A percentile compares a stretch with the other conserved stretches of the same genome.
Conservation (phyloP, 805 yeast genomes). For the Wickerhamiella spandovensis region DNA sequence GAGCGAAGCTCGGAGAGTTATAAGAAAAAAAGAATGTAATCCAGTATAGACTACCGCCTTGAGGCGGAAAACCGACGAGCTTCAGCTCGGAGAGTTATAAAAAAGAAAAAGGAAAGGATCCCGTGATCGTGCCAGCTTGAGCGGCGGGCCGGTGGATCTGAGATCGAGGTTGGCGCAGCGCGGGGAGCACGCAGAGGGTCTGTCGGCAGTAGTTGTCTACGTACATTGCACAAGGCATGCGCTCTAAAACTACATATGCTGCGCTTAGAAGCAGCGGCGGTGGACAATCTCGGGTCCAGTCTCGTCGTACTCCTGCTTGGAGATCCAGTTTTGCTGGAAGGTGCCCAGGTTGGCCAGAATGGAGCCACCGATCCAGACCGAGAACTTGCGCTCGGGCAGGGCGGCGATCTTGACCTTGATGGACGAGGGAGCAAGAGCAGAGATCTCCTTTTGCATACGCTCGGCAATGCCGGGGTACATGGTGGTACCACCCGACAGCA, state of each 20-base stretch:
- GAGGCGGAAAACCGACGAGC: too few species aligned
- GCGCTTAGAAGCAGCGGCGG: constrained; percentile 76
- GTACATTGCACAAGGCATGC: too few species aligned
- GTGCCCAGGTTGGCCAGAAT: constrained; percentile 96
- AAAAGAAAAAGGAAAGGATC: too few species aligned
- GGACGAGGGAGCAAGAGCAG: constrained; percentile 98
- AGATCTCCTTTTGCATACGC: constrained; percentile 99
- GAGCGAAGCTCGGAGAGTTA: too few species aligned
- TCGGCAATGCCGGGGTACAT: constrained; percentile 99
- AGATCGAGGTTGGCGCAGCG: too few species aligned
- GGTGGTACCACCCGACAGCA: constrained; percentile 99
- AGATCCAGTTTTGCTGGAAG: constrained; percentile 99
- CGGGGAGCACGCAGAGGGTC: too few species aligned
- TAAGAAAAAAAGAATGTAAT: too few species aligned
- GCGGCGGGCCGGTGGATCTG: too few species aligned
- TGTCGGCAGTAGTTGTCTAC: neutral
- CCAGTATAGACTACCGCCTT: too few species aligned
- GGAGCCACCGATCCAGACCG: constrained; percentile 99
- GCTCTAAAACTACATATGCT: constrained; percentile 3
- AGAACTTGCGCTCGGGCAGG: constrained; percentile 98
- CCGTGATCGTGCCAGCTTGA: too few species aligned
- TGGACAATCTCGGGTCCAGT: constrained; percentile 99
- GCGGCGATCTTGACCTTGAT: constrained; percentile 99
- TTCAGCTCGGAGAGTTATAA: too few species aligned
- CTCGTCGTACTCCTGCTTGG: constrained; percentile 99